phyloP scores from a whole-genome alignment of 495 filamentous ascomycete genomes.

The Articulospora tetracladia region DNA sequence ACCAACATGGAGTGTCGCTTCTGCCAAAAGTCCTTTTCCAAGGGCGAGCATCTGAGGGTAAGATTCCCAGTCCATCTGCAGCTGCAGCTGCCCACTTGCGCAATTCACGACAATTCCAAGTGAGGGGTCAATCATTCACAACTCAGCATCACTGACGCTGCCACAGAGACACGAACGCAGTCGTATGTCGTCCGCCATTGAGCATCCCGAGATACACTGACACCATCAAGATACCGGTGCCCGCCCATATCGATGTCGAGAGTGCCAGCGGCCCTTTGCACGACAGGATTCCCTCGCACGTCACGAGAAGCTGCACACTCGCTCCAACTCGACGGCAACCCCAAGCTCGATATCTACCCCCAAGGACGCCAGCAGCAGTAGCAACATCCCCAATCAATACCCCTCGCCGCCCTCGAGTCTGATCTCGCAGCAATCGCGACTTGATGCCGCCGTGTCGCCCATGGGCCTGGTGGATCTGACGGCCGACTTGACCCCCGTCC shows the following conservation, averaged over 20 bases:
- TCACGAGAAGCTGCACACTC: constrained; percentile 43
- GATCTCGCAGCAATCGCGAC: constrained; percentile 19
- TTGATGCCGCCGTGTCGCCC: constrained; percentile 24
- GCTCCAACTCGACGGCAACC: too few species aligned
- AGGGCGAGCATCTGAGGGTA: constrained; percentile 44
- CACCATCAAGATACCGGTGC: constrained; percentile 45
- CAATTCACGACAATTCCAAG: constrained; percentile 8
- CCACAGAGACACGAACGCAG: constrained; percentile 45
- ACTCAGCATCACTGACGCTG: constrained; percentile 21
- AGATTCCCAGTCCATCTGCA: neutral
- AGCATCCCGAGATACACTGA: constrained; percentile 1
- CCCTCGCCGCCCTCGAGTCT: constrained; percentile 20
- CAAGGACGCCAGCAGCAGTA: neutral
- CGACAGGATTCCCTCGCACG: constrained; percentile 45
- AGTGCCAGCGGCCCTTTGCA: constrained; percentile 40
- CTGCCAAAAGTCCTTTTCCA: constrained; percentile 42
- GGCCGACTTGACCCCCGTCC: neutral
- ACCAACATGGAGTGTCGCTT: constrained; percentile 34
- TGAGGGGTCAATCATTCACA: neutral
- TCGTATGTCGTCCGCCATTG: constrained; percentile 32
- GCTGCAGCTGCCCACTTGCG: neutral
- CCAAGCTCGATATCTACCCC: too few species aligned
- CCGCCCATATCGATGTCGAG: constrained; percentile 41
- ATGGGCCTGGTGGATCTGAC: constrained; percentile 20
- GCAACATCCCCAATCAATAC: constrained; percentile 29